phyloP scores from a whole-genome alignment of 2,329 filamentous ascomycete genomes.

The Tolypocladium cylindrosporum region DNA sequence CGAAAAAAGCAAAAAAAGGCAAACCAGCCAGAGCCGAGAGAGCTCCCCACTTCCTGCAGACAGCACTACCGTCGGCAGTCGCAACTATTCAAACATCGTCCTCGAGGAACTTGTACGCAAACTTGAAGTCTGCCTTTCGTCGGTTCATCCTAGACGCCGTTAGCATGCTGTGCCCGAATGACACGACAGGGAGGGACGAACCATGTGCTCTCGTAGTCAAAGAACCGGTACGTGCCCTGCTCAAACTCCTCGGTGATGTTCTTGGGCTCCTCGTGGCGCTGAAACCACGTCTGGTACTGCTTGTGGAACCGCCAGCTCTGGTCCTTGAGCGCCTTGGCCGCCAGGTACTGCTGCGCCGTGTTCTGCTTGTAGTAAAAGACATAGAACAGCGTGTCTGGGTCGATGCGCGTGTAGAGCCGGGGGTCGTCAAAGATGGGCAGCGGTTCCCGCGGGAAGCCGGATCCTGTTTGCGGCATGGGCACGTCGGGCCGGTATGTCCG shows the following conservation, averaged over 20 bases:
- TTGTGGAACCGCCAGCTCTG: slow-evolving; percentile 99
- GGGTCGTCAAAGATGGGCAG: slow-evolving; percentile 86
- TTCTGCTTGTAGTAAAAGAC: slow-evolving; percentile 98
- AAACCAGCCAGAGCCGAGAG: neutral
- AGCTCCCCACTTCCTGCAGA: neutral
- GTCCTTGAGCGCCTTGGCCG: slow-evolving; percentile 92
- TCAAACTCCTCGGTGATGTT: slow-evolving; percentile 98
- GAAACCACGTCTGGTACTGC: slow-evolving; percentile 99
- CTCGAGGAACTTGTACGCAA: slow-evolving; percentile 94
- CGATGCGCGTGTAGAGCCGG: slow-evolving; percentile 75
- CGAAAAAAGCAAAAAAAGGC: neutral
- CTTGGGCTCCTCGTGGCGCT: slow-evolving; percentile 96
- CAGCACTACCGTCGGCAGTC: neutral
- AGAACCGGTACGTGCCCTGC: slow-evolving; percentile 97
- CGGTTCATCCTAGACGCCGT: slow-evolving; percentile 81
- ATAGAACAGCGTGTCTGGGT: slow-evolving; percentile 95
- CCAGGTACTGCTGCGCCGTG: slow-evolving; percentile 88
- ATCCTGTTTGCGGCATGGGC: slow-evolving; percentile 61
- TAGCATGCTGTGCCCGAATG: slow-evolving; percentile 1
- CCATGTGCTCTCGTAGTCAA: slow-evolving; percentile 99
- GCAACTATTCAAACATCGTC: slow-evolving; percentile 46
- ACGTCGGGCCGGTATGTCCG: slow-evolving; percentile 76
- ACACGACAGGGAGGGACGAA: slow-evolving; percentile 34
- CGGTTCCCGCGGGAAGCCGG: slow-evolving; percentile 90
- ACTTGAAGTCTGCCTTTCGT: slow-evolving; percentile 95